Conservation (phyloP, 2,329 filamentous ascomycete genomes). For the Sarocladium oryzae region DNA sequence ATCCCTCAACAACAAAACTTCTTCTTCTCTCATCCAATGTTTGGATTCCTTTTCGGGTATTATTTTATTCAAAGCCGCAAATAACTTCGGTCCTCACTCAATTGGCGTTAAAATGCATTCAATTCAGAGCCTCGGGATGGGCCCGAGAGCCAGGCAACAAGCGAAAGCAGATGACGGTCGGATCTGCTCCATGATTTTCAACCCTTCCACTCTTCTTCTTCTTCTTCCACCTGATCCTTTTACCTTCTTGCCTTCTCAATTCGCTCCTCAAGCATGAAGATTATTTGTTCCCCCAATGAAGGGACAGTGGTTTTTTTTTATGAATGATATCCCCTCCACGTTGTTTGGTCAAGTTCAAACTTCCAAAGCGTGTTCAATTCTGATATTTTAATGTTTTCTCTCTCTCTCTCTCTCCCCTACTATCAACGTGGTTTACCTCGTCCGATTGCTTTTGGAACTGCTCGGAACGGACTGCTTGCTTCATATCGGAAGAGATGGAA, state of each 20-base stretch:
- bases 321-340: conserved; percentile 7
- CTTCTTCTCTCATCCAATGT: neutral
- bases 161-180: neutral
- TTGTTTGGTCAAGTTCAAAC: neutral
- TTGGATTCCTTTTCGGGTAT: neutral
- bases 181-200: conserved; percentile 1
- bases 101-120: neutral
- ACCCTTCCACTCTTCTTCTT: neutral
- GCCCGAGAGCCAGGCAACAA: neutral
- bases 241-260: too few species aligned
- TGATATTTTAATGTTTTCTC: too few species aligned
- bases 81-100: neutral
- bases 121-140: neutral
- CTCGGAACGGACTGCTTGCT: neutral
- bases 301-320: neutral
- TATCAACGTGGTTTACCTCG: neutral
- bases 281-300: too few species aligned
- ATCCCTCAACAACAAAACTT: neutral
- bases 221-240: neutral
- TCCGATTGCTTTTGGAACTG: neutral
- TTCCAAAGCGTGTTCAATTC: conserved; percentile 1
- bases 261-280: too few species aligned
- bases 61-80: neutral
- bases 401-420: neutral
- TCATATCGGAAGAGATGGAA: neutral